phyloP scores from a whole-genome alignment of 2,329 filamentous ascomycete species.

The Phialophora expanda region DNA sequence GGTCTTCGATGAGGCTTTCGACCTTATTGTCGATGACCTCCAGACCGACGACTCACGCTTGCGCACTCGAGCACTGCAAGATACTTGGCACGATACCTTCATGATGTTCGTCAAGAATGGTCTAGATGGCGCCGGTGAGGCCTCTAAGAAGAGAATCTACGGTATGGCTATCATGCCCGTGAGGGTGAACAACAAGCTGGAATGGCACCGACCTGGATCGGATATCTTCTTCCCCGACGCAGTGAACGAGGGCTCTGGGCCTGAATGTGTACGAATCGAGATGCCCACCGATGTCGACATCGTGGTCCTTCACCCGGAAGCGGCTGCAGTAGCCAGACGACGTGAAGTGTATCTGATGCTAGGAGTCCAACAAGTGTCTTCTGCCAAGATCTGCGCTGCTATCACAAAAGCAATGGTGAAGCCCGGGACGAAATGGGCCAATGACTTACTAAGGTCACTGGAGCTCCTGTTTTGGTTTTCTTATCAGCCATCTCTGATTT shows the following conservation, averaged over 20 bases:
- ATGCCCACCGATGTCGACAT: constrained; percentile 25
- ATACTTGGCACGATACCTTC: constrained; percentile 27
- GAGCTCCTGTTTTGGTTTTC: constrained; percentile 29
- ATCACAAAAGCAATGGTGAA: constrained; percentile 6
- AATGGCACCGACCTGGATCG: constrained; percentile 8
- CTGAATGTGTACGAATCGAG: constrained; percentile 20
- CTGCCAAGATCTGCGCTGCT: constrained; percentile 12
- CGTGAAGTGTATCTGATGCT: constrained; percentile 21
- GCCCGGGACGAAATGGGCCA: neutral
- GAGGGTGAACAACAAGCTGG: constrained; percentile 13
- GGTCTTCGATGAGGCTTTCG: constrained; percentile 18
- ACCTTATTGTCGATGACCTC: constrained; percentile 18
- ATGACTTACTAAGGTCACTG: constrained; percentile 13
- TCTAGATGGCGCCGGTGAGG: neutral
- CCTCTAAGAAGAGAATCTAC: constrained; percentile 13
- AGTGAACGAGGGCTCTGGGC: constrained; percentile 23
- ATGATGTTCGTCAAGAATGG: constrained; percentile 11
- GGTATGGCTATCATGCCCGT: constrained; percentile 21
- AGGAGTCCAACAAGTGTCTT: constrained; percentile 17
- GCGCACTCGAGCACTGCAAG: constrained; percentile 7
- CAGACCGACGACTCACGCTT: neutral
- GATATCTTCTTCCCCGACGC: constrained; percentile 21
- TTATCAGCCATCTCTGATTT: neutral
- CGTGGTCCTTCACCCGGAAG: constrained; percentile 24
- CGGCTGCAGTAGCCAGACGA: constrained; percentile 15